phyloP scores from a whole-genome alignment of 106 monocot species.

The Dioscorea zingiberensis region DNA sequence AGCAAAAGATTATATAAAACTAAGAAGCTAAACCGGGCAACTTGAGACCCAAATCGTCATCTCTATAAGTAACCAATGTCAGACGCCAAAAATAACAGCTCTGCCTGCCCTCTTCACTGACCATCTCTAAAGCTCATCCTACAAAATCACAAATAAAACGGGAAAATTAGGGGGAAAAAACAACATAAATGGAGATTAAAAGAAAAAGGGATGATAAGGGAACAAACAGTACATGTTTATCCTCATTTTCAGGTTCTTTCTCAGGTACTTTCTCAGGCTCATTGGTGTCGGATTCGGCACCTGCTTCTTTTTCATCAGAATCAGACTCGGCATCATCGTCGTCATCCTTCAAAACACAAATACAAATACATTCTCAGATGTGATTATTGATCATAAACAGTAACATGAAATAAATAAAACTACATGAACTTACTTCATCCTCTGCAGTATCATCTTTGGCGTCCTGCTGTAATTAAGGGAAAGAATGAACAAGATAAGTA shows the following conservation, averaged over 20 bases:
- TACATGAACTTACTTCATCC: constrained; percentile 11
- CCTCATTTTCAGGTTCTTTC: constrained; percentile 3
- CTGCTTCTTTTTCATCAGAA: constrained; percentile 7
- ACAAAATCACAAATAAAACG: background rate
- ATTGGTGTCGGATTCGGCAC: constrained; percentile 3
- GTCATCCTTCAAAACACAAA: background rate
- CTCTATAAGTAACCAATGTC: background rate
- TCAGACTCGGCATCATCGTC: constrained; percentile 20
- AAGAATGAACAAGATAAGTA: background rate
- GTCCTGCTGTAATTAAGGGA: constrained; percentile 1
- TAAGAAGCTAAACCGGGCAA: background rate
- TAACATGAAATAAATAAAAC: background rate
- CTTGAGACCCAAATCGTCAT: background rate
- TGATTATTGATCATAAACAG: background rate
- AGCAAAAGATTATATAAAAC: background rate
- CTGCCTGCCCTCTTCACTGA: background rate
- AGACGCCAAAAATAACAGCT: constrained; percentile 1
- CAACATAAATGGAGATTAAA: background rate
- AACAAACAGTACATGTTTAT: constrained; percentile 14
- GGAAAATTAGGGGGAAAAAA: background rate
- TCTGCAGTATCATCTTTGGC: constrained; percentile 16
- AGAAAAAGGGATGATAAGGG: background rate
- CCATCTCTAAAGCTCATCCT: constrained; percentile 22
- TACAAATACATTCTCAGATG: background rate
- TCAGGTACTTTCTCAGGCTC: constrained; percentile 8